These are phyloP conservation scores for Cucumis sativus DNA, from an alignment of 306 rosid genomes.

Conservation along the genomic window Cucumber_9930_V3 NC_026657.2:29804001-29804500, in stretches of 20 bases:
- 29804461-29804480: neutral
- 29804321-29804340: neutral
- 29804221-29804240: neutral
- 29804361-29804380: neutral
- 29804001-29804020: slow-evolving; percentile 6
- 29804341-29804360: neutral
- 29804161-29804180: slow-evolving; percentile 21
- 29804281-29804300: too few relatives aligned
- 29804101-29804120: slow-evolving; percentile 44
- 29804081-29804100: slow-evolving; percentile 29
- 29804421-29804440: neutral
- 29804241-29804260: neutral
- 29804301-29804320: neutral
- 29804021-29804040: slow-evolving; percentile 10
- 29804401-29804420: neutral
- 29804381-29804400: neutral
- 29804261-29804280: neutral
- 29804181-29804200: slow-evolving; percentile 32
- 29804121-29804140: slow-evolving; percentile 69
- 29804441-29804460: neutral
- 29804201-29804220: neutral
- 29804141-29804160: slow-evolving; percentile 57
- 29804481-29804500: neutral
- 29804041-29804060: slow-evolving; percentile 13
- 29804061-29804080: neutral